Evolutionary conservation across 768 basidiomycete species (phyloP), one percentile per base, ranked within the genome.

Genomic region (Russula emetica): DNA sequence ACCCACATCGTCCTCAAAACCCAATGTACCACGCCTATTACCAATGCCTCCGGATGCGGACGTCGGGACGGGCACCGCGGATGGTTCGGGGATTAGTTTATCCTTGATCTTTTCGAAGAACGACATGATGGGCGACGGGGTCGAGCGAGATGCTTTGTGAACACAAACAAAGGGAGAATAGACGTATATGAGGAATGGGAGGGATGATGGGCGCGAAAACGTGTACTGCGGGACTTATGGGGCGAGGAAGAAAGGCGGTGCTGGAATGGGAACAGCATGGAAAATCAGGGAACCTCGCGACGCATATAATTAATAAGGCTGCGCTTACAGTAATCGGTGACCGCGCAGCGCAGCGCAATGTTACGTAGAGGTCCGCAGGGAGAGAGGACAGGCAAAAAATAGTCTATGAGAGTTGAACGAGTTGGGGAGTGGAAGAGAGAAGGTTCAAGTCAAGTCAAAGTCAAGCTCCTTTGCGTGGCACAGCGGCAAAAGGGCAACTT

Each of bases 1-100:
- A 79, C 88, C 81, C 74, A 91, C 90, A 74, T 92, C 85, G 72
- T 91, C 87, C 58, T 88, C 82, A 65, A 84, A 83, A 14, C 83
- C 81, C 73, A 83, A 81, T 18, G 71, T 68, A 5, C 84, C 86
- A 72, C 80, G 78, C 26, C 81, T 83, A 38, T 71, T 75, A 26
- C 85, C 86, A 68, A 87, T 83, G 6, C 88, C 87, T 52, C 81
- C 81, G 32, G 78, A 76, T 56, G 79, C 76, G 34, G 72, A 72
- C 51, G 82, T 73, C 44, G 73, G 60, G 2, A 75, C 78, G 66
- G 69, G 63, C 9, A 69, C 60, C 13, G 60, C 57, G 32, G 70
- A 70, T 77, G 81, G 66, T 74, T 74, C 76, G 36, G 85, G 84
- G 1, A 80, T 70, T 47, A 85, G 68, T 67, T 74, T 80, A 66